Conservation (phyloP, 2,329 filamentous ascomycete genomes). For the Sclerotinia spermophila region DNA sequence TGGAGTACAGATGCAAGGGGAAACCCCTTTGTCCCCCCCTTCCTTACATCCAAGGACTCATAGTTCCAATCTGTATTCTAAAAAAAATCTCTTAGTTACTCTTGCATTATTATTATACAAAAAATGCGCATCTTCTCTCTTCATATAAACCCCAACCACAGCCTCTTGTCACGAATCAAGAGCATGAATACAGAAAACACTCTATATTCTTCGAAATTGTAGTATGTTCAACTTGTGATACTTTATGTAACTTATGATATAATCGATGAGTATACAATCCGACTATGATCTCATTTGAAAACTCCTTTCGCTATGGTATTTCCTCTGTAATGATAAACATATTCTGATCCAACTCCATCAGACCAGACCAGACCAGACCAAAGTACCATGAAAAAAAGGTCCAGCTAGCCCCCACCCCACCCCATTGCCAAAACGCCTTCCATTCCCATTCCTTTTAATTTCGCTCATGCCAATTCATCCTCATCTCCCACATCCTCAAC, state of each 20-base stretch:
- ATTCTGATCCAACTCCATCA: background rate
- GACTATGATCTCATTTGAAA: background rate
- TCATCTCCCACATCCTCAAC: slow-evolving; percentile 28
- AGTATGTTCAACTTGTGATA: background rate
- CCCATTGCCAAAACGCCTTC: background rate
- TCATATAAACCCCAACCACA: too few species aligned
- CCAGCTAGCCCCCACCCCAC: background rate
- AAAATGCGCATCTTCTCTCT: too few species aligned
- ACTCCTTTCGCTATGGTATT: background rate
- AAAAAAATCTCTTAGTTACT: too few species aligned
- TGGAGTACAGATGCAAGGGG: too few species aligned
- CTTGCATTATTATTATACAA: too few species aligned
- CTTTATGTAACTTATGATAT: background rate
- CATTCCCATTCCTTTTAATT: background rate
- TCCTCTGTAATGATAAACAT: background rate
- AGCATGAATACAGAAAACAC: background rate
- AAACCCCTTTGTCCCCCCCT: too few species aligned
- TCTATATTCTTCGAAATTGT: background rate
- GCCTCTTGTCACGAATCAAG: background rate
- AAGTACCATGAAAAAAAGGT: background rate
- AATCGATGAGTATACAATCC: background rate
- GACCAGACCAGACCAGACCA: too few species aligned
- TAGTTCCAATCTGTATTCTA: too few species aligned
- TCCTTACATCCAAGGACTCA: too few species aligned
- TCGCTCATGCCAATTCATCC: background rate